phyloP scores from a whole-genome alignment of 2,329 filamentous ascomycete species.

The Helminthosporium solani region DNA sequence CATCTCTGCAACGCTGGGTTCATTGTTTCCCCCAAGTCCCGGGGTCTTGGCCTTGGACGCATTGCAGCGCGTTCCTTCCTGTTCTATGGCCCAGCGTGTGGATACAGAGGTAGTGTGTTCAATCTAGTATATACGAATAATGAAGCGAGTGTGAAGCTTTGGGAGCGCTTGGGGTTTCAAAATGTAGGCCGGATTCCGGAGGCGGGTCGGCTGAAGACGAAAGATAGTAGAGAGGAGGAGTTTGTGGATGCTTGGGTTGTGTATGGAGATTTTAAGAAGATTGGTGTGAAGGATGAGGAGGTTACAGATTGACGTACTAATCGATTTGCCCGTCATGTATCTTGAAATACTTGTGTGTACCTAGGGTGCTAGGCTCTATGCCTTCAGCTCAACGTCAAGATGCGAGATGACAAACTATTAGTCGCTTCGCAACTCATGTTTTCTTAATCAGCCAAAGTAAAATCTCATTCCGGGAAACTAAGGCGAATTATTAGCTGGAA shows the following conservation, averaged over 20 bases:
- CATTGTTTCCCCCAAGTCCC: slow-evolving; percentile 29
- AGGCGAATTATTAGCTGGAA: too few species aligned
- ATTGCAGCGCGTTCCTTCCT: slow-evolving; percentile 8
- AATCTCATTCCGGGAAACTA: too few species aligned
- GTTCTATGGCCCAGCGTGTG: slow-evolving; percentile 7
- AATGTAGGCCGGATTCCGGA: slow-evolving; percentile 9
- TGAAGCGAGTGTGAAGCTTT: slow-evolving; percentile 6
- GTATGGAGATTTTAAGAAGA: slow-evolving; percentile 10
- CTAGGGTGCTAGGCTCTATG: too few species aligned
- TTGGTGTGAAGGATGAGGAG: slow-evolving; percentile 7
- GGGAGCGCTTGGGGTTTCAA: slow-evolving; percentile 7
- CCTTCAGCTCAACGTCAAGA: too few species aligned
- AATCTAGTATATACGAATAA: slow-evolving; percentile 10
- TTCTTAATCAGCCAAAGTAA: too few species aligned
- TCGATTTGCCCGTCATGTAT: too few species aligned
- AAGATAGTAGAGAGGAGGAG: slow-evolving; percentile 3
- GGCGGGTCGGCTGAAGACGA: slow-evolving; percentile 7
- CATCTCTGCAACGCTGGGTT: slow-evolving; percentile 70
- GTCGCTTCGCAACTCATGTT: too few species aligned
- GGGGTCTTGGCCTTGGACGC: slow-evolving; percentile 8
- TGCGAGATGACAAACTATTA: too few species aligned
- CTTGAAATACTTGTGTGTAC: too few species aligned
- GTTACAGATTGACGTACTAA: too few species aligned
- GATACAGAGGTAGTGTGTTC: slow-evolving; percentile 9
- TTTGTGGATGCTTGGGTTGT: slow-evolving; percentile 11